Percentiles rank a stretch among this genome's conserved stretches.
phyloP scores from a whole-genome alignment of 1,139 yeast genomes.

The Blastobotrys elegans region DNA sequence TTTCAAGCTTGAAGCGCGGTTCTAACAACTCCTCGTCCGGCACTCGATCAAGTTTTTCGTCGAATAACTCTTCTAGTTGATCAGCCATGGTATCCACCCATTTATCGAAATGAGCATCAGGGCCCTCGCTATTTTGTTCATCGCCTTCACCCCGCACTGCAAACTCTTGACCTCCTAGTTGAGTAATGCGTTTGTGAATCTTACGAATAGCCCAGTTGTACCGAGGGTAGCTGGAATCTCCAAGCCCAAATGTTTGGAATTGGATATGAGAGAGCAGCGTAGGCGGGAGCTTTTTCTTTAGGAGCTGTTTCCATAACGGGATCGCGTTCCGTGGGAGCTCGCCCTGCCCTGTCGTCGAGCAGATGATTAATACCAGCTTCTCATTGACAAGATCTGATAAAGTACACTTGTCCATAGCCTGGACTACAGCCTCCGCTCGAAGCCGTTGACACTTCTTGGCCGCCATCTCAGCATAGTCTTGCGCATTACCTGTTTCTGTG shows the following conservation, averaged over 20 bases:
- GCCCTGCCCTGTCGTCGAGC: constrained; percentile 96
- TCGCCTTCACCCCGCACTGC: constrained; percentile 82
- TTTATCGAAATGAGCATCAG: constrained; percentile 69
- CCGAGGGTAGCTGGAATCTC: constrained; percentile 89
- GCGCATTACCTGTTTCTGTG: constrained; percentile 89
- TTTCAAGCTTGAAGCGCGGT: constrained; percentile 38
- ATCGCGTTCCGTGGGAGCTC: constrained; percentile 77
- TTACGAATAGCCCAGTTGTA: constrained; percentile 82
- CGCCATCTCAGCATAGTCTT: constrained; percentile 72
- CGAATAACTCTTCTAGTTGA: constrained; percentile 34
- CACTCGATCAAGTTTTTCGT: constrained; percentile 12
- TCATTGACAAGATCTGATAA: constrained; percentile 30
- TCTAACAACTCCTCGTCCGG: constrained; percentile 39
- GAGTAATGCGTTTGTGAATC: constrained; percentile 68
- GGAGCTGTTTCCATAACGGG: constrained; percentile 67
- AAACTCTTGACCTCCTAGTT: constrained; percentile 75
- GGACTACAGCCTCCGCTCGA: constrained; percentile 43
- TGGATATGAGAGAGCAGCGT: constrained; percentile 53
- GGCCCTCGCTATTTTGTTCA: constrained; percentile 74
- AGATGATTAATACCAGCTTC: constrained; percentile 54
- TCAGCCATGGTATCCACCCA: constrained; percentile 59
- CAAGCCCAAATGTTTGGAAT: constrained; percentile 79
- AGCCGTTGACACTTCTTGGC: constrained; percentile 52
- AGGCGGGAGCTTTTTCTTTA: constrained; percentile 60
- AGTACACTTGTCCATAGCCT: constrained; percentile 59